Evolutionary conservation across 2,329 filamentous ascomycete species (phyloP), one percentile per base, ranked within the genome.

Genomic region (Pseudocercospora eumusae): DNA sequence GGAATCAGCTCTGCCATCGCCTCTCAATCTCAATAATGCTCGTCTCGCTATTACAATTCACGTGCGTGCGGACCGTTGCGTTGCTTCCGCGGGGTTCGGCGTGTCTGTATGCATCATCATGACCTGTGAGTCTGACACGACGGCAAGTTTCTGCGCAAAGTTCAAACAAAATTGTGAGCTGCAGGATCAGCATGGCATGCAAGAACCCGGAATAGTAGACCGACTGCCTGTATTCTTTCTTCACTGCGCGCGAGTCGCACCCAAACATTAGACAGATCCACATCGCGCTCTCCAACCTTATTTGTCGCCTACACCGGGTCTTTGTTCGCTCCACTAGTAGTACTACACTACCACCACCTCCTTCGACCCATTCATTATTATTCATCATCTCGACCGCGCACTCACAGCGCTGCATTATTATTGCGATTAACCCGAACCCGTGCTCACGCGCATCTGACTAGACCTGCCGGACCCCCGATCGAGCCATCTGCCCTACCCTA

Each of bases 71-170:
- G 36, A 40, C 36, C 36, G 36, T 18, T 8, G 33, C 36, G n/a
- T n/a, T n/a, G n/a, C n/a, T 40, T 15, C 15, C 36, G 36, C 36
- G 36, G 23, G 23, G 3, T 3, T 40, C 36, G 36, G 36, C 36
- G 36, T 40, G 15, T 40, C 36, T 40, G 25, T 52, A 52, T 52
- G 47, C 47, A 52, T 52, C 47, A 52, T 52, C 47, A 52, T 52
- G 15, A 52, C 47, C 23, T 52, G 11, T 15, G 18, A 13, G 18
- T n/a, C n/a, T 11, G 10, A 10, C 44, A 47, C 10, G 25, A 52
- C 21, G 31, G 25, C 47, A 25, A 28, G 6, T 31, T 52, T 47
- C 20, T 28, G 4, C 15, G 25, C 23, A 25, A n/a, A 31, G 4
- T 8, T 13, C 23, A 25, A n/a, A 31, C 21, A 31, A 52, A 28